Conservation (phyloP, 371 early-diverging fungal species). For the Mucor plumbeus region DNA sequence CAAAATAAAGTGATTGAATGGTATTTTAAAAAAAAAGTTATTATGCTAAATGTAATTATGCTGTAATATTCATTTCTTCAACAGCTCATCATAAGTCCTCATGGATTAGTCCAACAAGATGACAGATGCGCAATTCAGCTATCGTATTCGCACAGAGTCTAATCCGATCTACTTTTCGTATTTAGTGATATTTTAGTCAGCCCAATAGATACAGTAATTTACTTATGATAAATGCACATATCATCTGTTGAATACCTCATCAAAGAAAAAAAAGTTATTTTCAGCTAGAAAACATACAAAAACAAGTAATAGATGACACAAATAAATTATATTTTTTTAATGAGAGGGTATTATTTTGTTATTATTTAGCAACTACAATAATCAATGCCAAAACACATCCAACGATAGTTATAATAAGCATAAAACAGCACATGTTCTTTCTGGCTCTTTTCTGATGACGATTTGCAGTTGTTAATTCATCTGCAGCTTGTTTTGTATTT, state of each 20-base stretch:
- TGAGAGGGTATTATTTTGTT: background rate
- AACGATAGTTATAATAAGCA: constrained; percentile 74
- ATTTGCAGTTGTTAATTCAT: constrained; percentile 81
- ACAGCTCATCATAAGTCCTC: too few relatives aligned
- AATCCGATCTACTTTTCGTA: background rate
- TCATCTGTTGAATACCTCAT: background rate
- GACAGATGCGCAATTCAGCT: background rate
- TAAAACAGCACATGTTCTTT: constrained; percentile 82
- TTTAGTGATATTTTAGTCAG: background rate
- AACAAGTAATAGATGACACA: background rate
- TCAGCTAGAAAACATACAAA: background rate
- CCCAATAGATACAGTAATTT: background rate
- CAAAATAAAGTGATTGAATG: too few relatives aligned
- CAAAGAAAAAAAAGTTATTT: background rate
- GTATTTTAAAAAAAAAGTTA: too few relatives aligned
- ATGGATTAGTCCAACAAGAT: background rate
- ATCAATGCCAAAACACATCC: constrained; percentile 56
- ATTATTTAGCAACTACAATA: constrained; percentile 55
- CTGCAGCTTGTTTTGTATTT: constrained; percentile 79
- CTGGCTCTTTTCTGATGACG: constrained; percentile 81
- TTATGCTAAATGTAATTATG: too few relatives aligned
- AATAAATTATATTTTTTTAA: background rate
- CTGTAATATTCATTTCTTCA: too few relatives aligned
- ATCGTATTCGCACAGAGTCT: background rate
- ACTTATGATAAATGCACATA: background rate